phyloP scores from a whole-genome alignment of 495 filamentous ascomycete genomes.

The Tricharina praecox region DNA sequence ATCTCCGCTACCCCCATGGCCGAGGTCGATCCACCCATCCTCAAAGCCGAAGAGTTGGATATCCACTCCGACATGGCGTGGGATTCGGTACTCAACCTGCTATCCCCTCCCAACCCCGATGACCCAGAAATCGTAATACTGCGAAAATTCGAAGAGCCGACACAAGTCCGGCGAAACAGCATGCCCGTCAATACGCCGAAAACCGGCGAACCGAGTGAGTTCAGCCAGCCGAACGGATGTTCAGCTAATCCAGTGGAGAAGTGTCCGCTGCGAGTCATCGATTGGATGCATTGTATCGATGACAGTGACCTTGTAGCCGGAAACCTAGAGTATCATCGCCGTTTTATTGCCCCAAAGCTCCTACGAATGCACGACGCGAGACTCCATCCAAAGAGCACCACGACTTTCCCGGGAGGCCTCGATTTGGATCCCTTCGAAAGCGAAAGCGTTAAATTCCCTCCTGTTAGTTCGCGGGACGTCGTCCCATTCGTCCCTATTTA shows the following conservation, averaged over 20 bases:
- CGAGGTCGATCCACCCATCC: background rate
- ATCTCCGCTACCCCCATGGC: background rate
- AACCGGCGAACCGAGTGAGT: too few relatives aligned
- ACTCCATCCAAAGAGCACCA: constrained; percentile 7
- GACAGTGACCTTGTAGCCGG: background rate
- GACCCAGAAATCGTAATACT: constrained; percentile 13
- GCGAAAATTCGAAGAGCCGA: constrained; percentile 33
- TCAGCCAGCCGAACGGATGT: too few relatives aligned
- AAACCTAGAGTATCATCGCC: constrained; percentile 9
- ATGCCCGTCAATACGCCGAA: too few relatives aligned
- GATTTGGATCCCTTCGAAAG: constrained; percentile 25
- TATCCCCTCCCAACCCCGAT: background rate
- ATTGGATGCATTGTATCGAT: too few relatives aligned
- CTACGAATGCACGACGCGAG: constrained; percentile 12
- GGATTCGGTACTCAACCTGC: background rate
- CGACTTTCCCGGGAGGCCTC: background rate
- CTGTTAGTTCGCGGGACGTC: constrained; percentile 31
- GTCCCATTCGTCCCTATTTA: too few relatives aligned
- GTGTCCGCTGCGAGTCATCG: too few relatives aligned
- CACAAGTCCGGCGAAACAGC: background rate
- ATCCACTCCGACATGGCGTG: background rate
- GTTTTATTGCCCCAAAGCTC: constrained; percentile 10
- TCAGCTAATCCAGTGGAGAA: too few relatives aligned
- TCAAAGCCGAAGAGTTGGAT: background rate
- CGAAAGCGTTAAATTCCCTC: constrained; percentile 34